Evolutionary conservation across 345 rosid species (phyloP).

Genomic region (Melastoma malabathricum): DNA sequence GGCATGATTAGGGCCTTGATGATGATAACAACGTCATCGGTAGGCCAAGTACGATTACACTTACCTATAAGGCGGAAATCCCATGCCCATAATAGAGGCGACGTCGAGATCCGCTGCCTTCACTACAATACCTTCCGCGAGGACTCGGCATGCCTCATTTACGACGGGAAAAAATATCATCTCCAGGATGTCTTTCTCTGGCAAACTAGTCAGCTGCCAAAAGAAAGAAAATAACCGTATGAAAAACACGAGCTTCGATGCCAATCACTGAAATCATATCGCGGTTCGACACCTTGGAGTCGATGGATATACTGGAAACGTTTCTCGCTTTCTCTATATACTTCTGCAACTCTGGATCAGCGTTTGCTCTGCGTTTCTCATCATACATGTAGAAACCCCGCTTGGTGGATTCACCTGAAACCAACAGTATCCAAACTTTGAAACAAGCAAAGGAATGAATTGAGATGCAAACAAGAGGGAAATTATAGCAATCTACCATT

Average conservation of each 20-base stretch:
- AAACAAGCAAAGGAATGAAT: background rate
- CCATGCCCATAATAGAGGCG: conserved; percentile 87
- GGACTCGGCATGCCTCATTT: conserved; percentile 87
- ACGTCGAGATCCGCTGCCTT: conserved; percentile 93
- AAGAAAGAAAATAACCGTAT: no score
- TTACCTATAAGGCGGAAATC: conserved; percentile 89
- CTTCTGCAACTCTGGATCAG: conserved; percentile 75
- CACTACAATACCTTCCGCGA: conserved; percentile 84
- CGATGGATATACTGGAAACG: conserved; percentile 51
- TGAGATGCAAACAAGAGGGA: background rate
- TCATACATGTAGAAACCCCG: conserved; percentile 82
- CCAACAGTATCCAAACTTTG: no score
- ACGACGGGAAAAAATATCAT: conserved; percentile 92
- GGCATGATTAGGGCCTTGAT: no score
- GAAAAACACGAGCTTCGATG: conserved; percentile 54
- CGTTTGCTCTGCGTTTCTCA: conserved; percentile 65
- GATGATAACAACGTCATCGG: conserved; percentile 1
- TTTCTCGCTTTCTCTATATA: conserved; percentile 74
- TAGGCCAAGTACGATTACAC: no score
- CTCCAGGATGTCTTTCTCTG: conserved; percentile 82
- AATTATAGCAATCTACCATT: conserved; percentile 29
- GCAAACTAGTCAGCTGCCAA: no score
- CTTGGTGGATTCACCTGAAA: conserved; percentile 75
- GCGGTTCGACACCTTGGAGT: conserved; percentile 59
- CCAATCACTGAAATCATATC: no score